phyloP scores from a whole-genome alignment of 495 filamentous ascomycete genomes.

The Talaromyces adpressus region DNA sequence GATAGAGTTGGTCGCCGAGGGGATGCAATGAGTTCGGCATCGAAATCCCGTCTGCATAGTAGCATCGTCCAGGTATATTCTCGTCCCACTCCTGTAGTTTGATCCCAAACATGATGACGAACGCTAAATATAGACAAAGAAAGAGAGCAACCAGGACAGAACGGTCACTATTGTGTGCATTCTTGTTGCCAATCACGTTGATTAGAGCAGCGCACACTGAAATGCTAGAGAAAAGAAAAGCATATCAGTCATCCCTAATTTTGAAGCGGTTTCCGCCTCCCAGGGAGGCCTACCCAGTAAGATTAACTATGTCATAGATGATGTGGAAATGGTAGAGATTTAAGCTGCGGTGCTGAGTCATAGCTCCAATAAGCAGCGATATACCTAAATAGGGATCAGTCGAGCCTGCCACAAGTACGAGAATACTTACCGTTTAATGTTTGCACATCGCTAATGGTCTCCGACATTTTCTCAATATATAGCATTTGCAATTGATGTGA shows the following conservation, averaged over 20 bases:
- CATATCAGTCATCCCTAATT: not conserved
- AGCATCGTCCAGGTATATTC: not conserved
- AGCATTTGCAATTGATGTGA: not conserved
- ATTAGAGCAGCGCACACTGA: conserved; percentile 1
- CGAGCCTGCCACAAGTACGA: too few relatives aligned
- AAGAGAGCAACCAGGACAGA: not conserved
- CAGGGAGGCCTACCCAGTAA: not conserved
- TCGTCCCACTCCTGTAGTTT: not conserved
- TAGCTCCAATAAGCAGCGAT: conserved; percentile 3
- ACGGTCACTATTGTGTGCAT: not conserved
- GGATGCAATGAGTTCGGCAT: not conserved
- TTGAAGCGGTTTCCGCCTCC: not conserved
- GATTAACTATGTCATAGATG: not conserved
- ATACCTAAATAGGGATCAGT: not conserved
- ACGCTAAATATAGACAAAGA: not conserved
- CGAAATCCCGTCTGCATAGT: not conserved
- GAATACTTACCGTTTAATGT: not conserved
- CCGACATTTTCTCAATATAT: not conserved
- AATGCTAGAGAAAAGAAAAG: not conserved
- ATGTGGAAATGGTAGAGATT: conserved; percentile 3
- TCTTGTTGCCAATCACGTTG: conserved; percentile 4
- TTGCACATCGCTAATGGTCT: conserved; percentile 1
- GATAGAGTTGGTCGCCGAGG: not conserved
- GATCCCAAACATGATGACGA: conserved; percentile 3
- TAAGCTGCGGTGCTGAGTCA: not conserved